Evolutionary conservation across 306 rosid species (phyloP).

Genomic region (Ceratonia siliqua): DNA sequence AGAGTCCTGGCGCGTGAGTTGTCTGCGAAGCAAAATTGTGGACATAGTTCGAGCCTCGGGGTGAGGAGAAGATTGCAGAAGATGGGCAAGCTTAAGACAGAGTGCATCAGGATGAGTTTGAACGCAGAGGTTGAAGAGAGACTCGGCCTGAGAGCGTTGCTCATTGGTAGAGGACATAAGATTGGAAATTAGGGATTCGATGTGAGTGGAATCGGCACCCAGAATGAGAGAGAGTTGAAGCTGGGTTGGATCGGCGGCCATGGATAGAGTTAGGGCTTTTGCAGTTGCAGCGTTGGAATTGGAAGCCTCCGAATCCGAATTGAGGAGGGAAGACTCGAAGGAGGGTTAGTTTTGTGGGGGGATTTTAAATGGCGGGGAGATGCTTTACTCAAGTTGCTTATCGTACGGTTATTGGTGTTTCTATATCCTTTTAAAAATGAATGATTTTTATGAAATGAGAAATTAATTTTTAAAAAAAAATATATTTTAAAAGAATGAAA

Average conservation of each 20-base stretch:
- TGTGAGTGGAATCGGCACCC: slow-evolving; percentile 45
- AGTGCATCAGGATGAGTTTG: slow-evolving; percentile 58
- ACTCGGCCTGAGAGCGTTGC: slow-evolving; percentile 61
- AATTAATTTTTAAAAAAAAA: too few relatives aligned
- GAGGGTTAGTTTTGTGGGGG: not conserved
- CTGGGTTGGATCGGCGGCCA: slow-evolving; percentile 53
- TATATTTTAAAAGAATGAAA: too few relatives aligned
- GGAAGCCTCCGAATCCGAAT: slow-evolving; percentile 18
- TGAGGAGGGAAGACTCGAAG: slow-evolving; percentile 29
- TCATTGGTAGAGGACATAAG: slow-evolving; percentile 60
- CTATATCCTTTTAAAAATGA: too few relatives aligned
- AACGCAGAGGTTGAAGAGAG: slow-evolving; percentile 64
- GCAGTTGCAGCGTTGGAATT: not conserved
- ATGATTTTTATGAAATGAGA: too few relatives aligned
- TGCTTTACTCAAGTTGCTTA: not conserved
- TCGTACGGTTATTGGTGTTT: not conserved
- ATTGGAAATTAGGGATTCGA: slow-evolving; percentile 63
- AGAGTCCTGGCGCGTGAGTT: slow-evolving; percentile 55
- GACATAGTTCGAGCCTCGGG: slow-evolving; percentile 61
- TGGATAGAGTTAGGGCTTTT: slow-evolving; percentile 30
- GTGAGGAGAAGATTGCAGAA: slow-evolving; percentile 49
- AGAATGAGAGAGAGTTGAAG: slow-evolving; percentile 51
- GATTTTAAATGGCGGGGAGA: slow-evolving; percentile 31
- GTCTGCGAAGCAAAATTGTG: slow-evolving; percentile 67
- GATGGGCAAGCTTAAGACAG: slow-evolving; percentile 44